A percentile compares a stretch with the other conserved stretches of the same genome.
Conservation (phyloP, 495 filamentous ascomycete genomes). For the Penicillium desertorum region DNA sequence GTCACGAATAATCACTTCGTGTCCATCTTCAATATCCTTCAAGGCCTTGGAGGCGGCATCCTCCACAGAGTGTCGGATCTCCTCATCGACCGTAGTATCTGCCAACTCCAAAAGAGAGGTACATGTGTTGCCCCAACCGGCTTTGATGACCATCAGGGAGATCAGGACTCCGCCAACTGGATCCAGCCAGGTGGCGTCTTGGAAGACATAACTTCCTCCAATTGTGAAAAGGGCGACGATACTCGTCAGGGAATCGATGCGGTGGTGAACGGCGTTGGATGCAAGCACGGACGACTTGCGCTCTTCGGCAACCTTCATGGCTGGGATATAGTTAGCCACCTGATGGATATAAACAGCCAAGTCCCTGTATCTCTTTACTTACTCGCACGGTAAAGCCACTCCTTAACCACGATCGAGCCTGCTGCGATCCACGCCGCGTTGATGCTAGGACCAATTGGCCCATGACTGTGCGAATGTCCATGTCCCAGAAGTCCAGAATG, state of each 20-base stretch:
- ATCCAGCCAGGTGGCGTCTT: constrained; percentile 85
- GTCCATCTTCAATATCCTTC: constrained; percentile 36
- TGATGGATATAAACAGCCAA: background rate
- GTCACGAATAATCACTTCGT: constrained; percentile 60
- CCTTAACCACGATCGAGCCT: constrained; percentile 86
- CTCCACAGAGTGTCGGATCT: constrained; percentile 69
- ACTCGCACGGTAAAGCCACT: constrained; percentile 97
- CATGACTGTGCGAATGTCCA: constrained; percentile 63
- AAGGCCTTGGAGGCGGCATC: constrained; percentile 62
- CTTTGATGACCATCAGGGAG: constrained; percentile 86
- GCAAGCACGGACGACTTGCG: constrained; percentile 95
- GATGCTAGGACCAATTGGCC: constrained; percentile 69
- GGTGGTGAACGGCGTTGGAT: constrained; percentile 94
- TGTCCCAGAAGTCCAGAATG: constrained; percentile 53
- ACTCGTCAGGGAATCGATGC: constrained; percentile 90
- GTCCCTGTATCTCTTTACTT: constrained; percentile 41
- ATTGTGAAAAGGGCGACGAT: constrained; percentile 89
- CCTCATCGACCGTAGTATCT: constrained; percentile 82
- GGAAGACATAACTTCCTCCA: constrained; percentile 80
- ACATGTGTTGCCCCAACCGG: constrained; percentile 82
- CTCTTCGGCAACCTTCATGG: constrained; percentile 94
- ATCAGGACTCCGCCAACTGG: constrained; percentile 92
- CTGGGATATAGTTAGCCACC: constrained; percentile 45
- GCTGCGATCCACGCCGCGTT: constrained; percentile 96
- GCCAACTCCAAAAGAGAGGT: constrained; percentile 82